Conservation (phyloP, 768 basidiomycete species). For the Suillus subalutaceus region DNA sequence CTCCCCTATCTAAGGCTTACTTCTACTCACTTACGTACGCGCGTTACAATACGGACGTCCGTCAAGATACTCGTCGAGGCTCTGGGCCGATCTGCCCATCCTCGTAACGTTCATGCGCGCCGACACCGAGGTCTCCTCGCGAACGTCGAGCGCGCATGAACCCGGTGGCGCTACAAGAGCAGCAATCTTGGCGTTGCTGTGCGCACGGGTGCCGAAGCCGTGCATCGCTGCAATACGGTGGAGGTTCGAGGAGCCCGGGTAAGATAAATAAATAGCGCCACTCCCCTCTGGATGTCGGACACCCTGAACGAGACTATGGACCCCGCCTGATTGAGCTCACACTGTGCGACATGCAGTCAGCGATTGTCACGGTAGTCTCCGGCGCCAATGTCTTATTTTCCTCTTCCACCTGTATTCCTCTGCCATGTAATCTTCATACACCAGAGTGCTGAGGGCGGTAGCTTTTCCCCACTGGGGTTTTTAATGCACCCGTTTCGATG, state of each 20-base stretch:
- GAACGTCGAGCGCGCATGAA: conserved; percentile 15
- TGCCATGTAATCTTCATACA: conserved; percentile 1
- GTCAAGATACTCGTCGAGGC: conserved; percentile 8
- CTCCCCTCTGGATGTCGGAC: background rate
- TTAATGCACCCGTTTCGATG: conserved; percentile 17
- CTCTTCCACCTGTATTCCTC: background rate
- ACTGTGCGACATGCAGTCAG: background rate
- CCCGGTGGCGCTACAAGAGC: conserved; percentile 11
- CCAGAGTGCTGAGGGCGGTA: conserved; percentile 17
- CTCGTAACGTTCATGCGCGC: conserved; percentile 11
- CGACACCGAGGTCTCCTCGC: conserved; percentile 13
- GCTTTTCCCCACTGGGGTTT: conserved; percentile 21
- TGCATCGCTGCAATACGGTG: conserved; percentile 13
- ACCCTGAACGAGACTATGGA: background rate
- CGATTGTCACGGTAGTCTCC: background rate
- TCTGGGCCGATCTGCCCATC: conserved; percentile 2
- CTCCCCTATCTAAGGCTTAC: background rate
- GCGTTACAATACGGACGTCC: background rate
- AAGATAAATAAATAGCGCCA: conserved; percentile 7
- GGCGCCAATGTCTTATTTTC: background rate
- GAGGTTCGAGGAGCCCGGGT: conserved; percentile 4
- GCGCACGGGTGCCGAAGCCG: conserved; percentile 10
- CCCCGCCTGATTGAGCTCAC: background rate
- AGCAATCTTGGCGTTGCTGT: conserved; percentile 12
- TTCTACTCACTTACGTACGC: background rate